Evolutionary conservation across 768 basidiomycete species (phyloP).

Genomic region (Podaxis mareebaensis): DNA sequence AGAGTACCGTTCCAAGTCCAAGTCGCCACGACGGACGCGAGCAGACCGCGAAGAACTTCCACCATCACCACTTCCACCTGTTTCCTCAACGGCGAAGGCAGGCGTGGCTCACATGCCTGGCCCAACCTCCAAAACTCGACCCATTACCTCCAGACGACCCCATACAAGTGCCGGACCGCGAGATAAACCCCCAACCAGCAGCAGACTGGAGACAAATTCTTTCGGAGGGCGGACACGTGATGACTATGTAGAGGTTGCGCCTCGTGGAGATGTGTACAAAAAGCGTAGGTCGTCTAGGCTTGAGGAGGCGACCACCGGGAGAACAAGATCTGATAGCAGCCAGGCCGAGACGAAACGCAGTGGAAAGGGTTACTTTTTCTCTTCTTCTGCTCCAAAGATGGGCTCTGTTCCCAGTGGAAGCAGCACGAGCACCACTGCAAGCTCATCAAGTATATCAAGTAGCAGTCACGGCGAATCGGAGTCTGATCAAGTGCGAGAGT

Average conservation of each 20-base stretch:
- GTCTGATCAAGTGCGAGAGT: slow-evolving; percentile 52
- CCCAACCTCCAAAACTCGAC: slow-evolving; percentile 13
- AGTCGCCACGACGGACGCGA: slow-evolving; percentile 51
- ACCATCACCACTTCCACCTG: slow-evolving; percentile 38
- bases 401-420: slow-evolving; percentile 32
- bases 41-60: slow-evolving; percentile 32
- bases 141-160: slow-evolving; percentile 46
- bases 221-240: slow-evolving; percentile 10
- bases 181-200: slow-evolving; percentile 45
- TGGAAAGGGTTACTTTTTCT: slow-evolving; percentile 20
- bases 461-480: slow-evolving; percentile 18
- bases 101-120: neutral
- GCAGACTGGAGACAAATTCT: slow-evolving; percentile 12
- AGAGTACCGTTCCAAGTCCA: slow-evolving; percentile 50
- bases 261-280: slow-evolving; percentile 13
- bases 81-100: neutral
- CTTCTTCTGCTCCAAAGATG: slow-evolving; percentile 20
- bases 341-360: slow-evolving; percentile 14
- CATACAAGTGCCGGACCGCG: slow-evolving; percentile 77
- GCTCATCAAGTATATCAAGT: slow-evolving; percentile 30
- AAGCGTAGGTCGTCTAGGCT: slow-evolving; percentile 18
- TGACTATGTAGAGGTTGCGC: slow-evolving; percentile 2
- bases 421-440: slow-evolving; percentile 36
- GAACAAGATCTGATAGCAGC: slow-evolving; percentile 15
- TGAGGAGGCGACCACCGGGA: neutral